Evolutionary conservation across 78 protist genomes (phyloP).

Genomic region (Mastigamoeba balamuthi): DNA sequence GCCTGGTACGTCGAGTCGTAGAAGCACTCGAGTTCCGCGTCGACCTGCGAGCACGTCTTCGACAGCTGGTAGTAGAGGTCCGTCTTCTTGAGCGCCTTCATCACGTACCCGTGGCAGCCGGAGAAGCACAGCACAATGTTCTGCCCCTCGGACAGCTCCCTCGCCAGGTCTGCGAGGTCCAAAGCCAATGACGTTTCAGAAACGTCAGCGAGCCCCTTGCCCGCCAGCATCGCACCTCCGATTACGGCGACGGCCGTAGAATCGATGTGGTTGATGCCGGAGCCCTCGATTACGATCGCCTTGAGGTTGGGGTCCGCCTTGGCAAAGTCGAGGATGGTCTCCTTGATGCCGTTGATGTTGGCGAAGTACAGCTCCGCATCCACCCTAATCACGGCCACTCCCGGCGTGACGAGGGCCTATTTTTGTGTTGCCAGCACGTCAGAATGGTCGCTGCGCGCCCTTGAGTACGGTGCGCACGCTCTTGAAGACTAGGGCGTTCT

Average conservation of each 20-base stretch:
- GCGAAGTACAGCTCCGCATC: constrained; percentile 45
- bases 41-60: no score
- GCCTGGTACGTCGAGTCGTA: no score
- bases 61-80: no score
- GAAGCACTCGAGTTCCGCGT: no score
- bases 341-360: constrained; percentile 11
- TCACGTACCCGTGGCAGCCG: background rate
- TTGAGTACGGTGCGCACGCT: constrained; percentile 1
- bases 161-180: no score
- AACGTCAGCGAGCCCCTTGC: no score
- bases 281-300: constrained; percentile 32
- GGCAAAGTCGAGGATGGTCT: constrained; percentile 7
- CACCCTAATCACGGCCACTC: constrained; percentile 28
- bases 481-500: constrained; percentile 8
- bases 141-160: no score
- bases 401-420: background rate
- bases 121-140: no score
- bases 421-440: background rate
- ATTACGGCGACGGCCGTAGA: no score
- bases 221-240: no score
- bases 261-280: constrained; percentile 36
- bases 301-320: constrained; percentile 14
- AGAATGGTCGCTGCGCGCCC: background rate
- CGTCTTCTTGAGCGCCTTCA: background rate
- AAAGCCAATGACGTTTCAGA: no score